A percentile compares a stretch with the other conserved stretches of the same genome.
phyloP scores from a whole-genome alignment of 2,329 filamentous ascomycete genomes.

The Alternaria triticina region DNA sequence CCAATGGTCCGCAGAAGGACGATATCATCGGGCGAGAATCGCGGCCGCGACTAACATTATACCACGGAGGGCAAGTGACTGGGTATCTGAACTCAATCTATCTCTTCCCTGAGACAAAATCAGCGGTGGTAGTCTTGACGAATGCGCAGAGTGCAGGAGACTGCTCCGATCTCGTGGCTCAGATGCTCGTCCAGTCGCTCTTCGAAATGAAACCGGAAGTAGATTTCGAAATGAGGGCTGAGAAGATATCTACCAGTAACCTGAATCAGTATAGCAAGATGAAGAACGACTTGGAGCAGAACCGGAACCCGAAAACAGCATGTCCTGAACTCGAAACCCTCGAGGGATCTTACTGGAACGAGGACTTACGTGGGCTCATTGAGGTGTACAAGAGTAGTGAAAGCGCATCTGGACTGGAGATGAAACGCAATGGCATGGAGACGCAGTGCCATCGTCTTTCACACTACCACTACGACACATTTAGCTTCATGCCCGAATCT shows the following conservation, averaged over 20 bases:
- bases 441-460: neutral
- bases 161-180: neutral
- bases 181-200: neutral
- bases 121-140: neutral
- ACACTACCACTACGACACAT: neutral
- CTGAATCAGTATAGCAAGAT: neutral
- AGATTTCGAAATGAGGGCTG: neutral
- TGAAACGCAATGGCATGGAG: neutral
- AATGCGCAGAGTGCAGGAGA: neutral
- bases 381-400: neutral
- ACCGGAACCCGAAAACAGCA: too few relatives aligned
- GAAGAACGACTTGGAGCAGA: neutral
- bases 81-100: neutral
- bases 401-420: neutral
- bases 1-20: neutral
- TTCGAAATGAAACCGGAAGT: neutral
- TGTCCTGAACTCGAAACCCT: neutral
- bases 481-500: neutral
- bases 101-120: neutral
- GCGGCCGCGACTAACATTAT: neutral
- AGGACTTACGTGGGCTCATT: neutral
- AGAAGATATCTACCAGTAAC: neutral
- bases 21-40: neutral
- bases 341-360: neutral
- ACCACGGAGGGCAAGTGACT: neutral